phyloP scores from a whole-genome alignment of 768 basidiomycete genomes.

The Boletus insuetus region DNA sequence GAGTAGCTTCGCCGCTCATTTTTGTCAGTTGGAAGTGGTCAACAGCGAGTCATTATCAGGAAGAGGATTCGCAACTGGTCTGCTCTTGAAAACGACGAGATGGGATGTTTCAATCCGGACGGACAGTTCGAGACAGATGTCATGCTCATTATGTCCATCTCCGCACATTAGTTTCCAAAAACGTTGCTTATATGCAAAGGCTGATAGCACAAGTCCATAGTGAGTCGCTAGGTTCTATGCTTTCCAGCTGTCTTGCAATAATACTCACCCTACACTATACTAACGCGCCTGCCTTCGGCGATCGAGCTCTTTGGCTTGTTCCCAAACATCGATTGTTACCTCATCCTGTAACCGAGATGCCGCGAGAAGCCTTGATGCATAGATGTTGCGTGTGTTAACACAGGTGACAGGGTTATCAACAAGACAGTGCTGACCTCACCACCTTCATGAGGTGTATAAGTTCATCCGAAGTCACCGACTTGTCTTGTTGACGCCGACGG shows the following conservation, averaged over 20 bases:
- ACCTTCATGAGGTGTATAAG: slow-evolving; percentile 66
- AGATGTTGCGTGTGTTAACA: slow-evolving; percentile 4
- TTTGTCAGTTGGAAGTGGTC: not conserved
- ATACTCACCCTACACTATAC: slow-evolving; percentile 9
- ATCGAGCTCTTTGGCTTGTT: slow-evolving; percentile 61
- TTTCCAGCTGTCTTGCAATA: not conserved
- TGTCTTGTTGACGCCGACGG: slow-evolving; percentile 37
- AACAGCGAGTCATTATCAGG: not conserved
- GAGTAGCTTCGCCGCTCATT: slow-evolving; percentile 14
- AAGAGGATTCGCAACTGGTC: slow-evolving; percentile 1
- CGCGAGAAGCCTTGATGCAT: slow-evolving; percentile 51
- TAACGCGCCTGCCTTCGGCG: slow-evolving; percentile 33
- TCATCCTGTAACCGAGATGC: slow-evolving; percentile 56
- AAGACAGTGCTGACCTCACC: slow-evolving; percentile 51
- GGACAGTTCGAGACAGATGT: not conserved
- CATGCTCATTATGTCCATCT: not conserved
- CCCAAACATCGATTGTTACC: slow-evolving; percentile 61
- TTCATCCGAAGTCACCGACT: slow-evolving; percentile 51
- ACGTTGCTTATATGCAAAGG: not conserved
- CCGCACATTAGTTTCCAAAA: not conserved
- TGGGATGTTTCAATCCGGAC: slow-evolving; percentile 9
- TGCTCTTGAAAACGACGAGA: slow-evolving; percentile 11
- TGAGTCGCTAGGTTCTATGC: not conserved
- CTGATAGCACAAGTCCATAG: not conserved
- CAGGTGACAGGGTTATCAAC: not conserved